Conservation (phyloP, 2,329 filamentous ascomycete species). For the Exophiala mesophila region DNA sequence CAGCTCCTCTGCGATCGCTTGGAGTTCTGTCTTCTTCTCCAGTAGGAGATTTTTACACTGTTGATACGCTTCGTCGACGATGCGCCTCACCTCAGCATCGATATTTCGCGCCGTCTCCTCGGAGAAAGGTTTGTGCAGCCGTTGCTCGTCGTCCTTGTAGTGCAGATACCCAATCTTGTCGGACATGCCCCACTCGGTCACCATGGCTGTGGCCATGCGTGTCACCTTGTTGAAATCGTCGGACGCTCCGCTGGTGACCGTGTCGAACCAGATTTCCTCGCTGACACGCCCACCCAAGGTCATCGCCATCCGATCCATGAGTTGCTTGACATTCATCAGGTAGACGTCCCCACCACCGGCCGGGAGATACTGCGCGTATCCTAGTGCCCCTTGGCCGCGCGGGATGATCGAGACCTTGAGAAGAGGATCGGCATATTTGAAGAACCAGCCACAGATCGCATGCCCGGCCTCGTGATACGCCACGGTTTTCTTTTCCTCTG, state of each 20-base stretch:
- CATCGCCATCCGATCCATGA: slow-evolving; percentile 99
- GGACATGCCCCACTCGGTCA: slow-evolving; percentile 99
- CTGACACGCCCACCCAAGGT: slow-evolving; percentile 91
- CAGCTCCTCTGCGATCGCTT: slow-evolving; percentile 86
- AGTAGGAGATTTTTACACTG: slow-evolving; percentile 79
- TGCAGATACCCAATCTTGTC: slow-evolving; percentile 88
- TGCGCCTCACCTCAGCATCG: slow-evolving; percentile 82
- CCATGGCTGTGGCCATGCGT: slow-evolving; percentile 92
- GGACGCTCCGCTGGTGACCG: slow-evolving; percentile 87
- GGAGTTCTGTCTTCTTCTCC: slow-evolving; percentile 83
- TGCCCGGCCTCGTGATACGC: slow-evolving; percentile 98
- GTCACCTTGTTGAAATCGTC: slow-evolving; percentile 99
- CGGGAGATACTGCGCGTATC: slow-evolving; percentile 96
- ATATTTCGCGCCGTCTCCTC: slow-evolving; percentile 91
- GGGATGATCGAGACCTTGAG: slow-evolving; percentile 99
- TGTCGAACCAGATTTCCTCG: slow-evolving; percentile 94
- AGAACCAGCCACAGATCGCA: slow-evolving; percentile 97
- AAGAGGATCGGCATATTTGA: slow-evolving; percentile 91
- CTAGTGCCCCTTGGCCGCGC: slow-evolving; percentile 84
- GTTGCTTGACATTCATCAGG: slow-evolving; percentile 88
- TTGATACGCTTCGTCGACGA: slow-evolving; percentile 87
- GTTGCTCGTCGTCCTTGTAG: slow-evolving; percentile 77
- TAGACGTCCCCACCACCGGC: slow-evolving; percentile 71
- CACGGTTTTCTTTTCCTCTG: slow-evolving; percentile 90
- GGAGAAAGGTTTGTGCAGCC: slow-evolving; percentile 90